phyloP scores from a whole-genome alignment of 1,139 yeast genomes.

The Kodamaea alishanica region DNA sequence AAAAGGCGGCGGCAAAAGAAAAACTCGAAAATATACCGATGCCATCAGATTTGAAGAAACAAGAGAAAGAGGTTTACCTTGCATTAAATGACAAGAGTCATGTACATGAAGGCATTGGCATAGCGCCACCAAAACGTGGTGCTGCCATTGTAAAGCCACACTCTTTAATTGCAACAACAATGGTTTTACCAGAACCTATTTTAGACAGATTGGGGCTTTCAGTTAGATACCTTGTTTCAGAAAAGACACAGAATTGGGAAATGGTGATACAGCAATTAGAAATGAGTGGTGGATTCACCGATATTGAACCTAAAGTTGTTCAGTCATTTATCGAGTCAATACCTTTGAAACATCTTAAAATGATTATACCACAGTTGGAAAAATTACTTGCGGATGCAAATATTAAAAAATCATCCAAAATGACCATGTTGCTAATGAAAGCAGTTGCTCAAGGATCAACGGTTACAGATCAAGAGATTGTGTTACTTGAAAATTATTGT shows the following conservation, averaged over 20 bases:
- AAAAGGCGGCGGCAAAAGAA: constrained; percentile 11
- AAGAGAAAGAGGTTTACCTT: constrained; percentile 16
- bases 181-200: constrained; percentile 41
- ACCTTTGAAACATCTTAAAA: constrained; percentile 35
- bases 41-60: constrained; percentile 20
- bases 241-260: constrained; percentile 53
- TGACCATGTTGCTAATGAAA: constrained; percentile 45
- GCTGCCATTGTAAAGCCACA: constrained; percentile 5
- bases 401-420: constrained; percentile 27
- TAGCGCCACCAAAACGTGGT: not conserved
- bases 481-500: constrained; percentile 24
- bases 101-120: constrained; percentile 5
- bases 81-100: too few relatives aligned
- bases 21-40: constrained; percentile 18
- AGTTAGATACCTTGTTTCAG: constrained; percentile 43
- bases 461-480: constrained; percentile 22
- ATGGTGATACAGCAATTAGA: constrained; percentile 46
- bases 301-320: constrained; percentile 35
- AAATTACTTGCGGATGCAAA: constrained; percentile 33
- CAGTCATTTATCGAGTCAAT: constrained; percentile 40
- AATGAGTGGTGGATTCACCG: constrained; percentile 39
- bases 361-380: constrained; percentile 33
- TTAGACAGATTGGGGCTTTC: constrained; percentile 46
- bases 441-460: constrained; percentile 30
- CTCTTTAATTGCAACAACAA: constrained; percentile 16